Conservation (phyloP, 345 rosid genomes). For the Eucalyptus pauciflora region DNA sequence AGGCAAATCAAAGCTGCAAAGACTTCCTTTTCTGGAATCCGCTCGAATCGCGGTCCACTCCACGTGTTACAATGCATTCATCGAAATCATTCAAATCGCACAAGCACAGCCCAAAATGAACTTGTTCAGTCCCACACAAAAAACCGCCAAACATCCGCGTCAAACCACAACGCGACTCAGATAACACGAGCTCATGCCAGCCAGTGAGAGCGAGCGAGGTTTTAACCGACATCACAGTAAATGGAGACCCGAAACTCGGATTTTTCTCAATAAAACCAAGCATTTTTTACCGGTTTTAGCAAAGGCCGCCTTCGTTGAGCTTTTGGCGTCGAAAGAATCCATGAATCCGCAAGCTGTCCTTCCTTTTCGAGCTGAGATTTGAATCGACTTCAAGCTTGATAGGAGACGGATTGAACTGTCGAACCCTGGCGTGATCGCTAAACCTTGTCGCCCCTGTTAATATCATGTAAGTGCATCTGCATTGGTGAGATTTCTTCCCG, state of each 20-base stretch:
- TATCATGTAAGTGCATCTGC: neutral
- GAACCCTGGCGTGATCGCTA: neutral
- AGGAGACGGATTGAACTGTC: neutral
- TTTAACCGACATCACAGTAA: neutral
- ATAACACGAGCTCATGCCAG: neutral
- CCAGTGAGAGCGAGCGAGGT: neutral
- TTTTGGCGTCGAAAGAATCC: neutral
- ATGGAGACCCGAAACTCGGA: neutral
- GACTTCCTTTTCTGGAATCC: too few relatives aligned
- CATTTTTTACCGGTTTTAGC: neutral
- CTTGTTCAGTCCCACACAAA: neutral
- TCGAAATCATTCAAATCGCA: neutral
- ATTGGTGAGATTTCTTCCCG: too few relatives aligned
- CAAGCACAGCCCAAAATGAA: neutral
- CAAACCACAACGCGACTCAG: neutral
- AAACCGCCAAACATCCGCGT: neutral
- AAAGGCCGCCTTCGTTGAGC: neutral
- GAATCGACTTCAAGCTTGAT: neutral
- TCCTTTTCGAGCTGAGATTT: neutral
- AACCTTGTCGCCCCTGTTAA: neutral
- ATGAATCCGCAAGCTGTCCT: neutral
- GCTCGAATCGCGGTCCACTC: neutral
- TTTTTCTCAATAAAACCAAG: neutral
- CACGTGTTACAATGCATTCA: neutral
- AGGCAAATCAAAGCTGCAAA: too few relatives aligned